Percentiles rank a stretch among this genome's conserved stretches.
phyloP scores from a whole-genome alignment of 495 filamentous ascomycete genomes.

The Lophiotrema nucula region DNA sequence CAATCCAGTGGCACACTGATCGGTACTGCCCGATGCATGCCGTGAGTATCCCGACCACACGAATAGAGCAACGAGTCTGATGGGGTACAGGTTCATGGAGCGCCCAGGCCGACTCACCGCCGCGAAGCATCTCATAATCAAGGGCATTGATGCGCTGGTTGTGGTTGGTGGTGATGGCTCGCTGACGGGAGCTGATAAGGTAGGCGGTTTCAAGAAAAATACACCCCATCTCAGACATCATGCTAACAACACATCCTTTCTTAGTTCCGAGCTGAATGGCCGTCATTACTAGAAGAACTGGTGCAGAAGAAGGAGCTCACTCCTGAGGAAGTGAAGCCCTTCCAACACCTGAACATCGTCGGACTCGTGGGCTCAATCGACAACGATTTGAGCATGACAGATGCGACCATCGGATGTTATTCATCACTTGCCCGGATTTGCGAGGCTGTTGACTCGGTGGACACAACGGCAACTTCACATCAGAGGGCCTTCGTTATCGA shows the following conservation, averaged over 20 bases:
- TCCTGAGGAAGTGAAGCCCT: conserved; percentile 65
- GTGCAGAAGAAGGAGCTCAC: conserved; percentile 67
- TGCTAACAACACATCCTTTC: background rate
- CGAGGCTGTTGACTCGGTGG: conserved; percentile 92
- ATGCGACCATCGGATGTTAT: conserved; percentile 97
- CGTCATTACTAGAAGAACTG: conserved; percentile 77
- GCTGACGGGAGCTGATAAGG: conserved; percentile 87
- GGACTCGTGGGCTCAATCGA: conserved; percentile 97
- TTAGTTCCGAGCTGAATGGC: conserved; percentile 90
- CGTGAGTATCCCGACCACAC: no score
- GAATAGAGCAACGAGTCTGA: no score
- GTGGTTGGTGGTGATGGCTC: conserved; percentile 98
- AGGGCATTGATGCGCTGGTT: conserved; percentile 92
- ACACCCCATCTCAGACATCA: background rate
- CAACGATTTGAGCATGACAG: conserved; percentile 95
- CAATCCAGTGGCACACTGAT: conserved; percentile 97
- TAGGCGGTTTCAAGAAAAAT: background rate
- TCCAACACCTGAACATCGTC: conserved; percentile 86
- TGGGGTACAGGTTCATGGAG: conserved; percentile 87
- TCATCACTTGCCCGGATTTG: conserved; percentile 90
- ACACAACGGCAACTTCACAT: conserved; percentile 95
- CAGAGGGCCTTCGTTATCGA: conserved; percentile 97
- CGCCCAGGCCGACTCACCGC: conserved; percentile 75
- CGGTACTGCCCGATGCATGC: conserved; percentile 87
- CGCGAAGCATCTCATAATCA: conserved; percentile 88